phyloP scores from a whole-genome alignment of 2,329 filamentous ascomycete genomes.

The Paracorniculantispora psalliotae region DNA sequence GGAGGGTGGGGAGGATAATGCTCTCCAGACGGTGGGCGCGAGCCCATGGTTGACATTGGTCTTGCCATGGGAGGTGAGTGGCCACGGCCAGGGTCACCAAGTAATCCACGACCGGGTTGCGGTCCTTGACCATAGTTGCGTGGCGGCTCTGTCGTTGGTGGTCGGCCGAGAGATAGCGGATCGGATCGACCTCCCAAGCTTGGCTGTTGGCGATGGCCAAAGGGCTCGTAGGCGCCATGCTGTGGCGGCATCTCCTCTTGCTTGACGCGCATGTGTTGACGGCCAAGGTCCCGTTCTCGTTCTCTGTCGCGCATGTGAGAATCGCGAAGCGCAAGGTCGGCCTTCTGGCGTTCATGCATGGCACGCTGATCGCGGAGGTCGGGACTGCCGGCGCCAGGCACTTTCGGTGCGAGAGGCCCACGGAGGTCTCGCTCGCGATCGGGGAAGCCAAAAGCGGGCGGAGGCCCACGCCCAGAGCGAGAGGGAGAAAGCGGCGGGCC shows the following conservation, averaged over 20 bases:
- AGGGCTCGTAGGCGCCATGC: slow-evolving; percentile 40
- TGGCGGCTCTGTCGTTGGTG: slow-evolving; percentile 39
- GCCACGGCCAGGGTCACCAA: slow-evolving; percentile 34
- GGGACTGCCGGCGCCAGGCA: slow-evolving; percentile 25
- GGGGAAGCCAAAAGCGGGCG: slow-evolving; percentile 38
- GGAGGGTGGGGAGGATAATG: slow-evolving; percentile 28
- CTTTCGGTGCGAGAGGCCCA: slow-evolving; percentile 38
- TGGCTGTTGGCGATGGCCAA: slow-evolving; percentile 34
- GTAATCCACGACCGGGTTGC: slow-evolving; percentile 33
- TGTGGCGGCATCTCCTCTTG: slow-evolving; percentile 43
- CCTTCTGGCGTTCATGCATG: slow-evolving; percentile 29
- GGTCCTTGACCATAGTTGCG: slow-evolving; percentile 34
- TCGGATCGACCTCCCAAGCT: slow-evolving; percentile 38
- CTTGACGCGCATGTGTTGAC: slow-evolving; percentile 35
- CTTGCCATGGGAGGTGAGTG: slow-evolving; percentile 36
- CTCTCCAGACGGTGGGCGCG: slow-evolving; percentile 19
- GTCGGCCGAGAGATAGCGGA: slow-evolving; percentile 33
- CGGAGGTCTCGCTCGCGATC: slow-evolving; percentile 38
- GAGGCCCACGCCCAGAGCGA: slow-evolving; percentile 40
- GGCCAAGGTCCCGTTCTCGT: slow-evolving; percentile 19
- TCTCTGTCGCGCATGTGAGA: slow-evolving; percentile 22
- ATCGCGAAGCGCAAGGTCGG: slow-evolving; percentile 27
- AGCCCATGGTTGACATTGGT: slow-evolving; percentile 31
- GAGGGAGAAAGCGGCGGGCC: slow-evolving; percentile 44
- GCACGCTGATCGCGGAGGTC: slow-evolving; percentile 32